Evolutionary conservation across 345 rosid species (phyloP), one percentile per base, ranked within the genome.

Genomic region (Dipteronia sinensis): DNA sequence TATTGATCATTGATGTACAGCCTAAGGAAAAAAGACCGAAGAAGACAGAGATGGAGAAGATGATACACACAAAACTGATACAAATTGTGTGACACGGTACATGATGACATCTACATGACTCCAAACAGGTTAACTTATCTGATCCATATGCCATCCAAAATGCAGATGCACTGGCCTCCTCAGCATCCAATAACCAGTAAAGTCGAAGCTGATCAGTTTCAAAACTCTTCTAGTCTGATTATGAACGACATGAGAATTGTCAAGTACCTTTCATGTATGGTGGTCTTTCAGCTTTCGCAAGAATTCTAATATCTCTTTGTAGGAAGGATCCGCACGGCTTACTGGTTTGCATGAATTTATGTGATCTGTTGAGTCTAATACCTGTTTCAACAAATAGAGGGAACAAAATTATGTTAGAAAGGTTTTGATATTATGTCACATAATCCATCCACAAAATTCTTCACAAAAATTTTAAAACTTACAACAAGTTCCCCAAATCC

Each of bases 401-500:
- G 7, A 44, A 74, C 29, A 64, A 22, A 20, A 49, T 46, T 63
- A 61, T 40, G 34, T 23, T 8, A 27, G 49, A 64, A 62, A 25
- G 1, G n/a, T 31, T 69, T 11, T 40, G 4, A 64, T 11, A 22
- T 31, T 31, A 31, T 31, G 38, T 31, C 38, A 31, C 38, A 31
- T 31, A 31, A 31, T 31, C 27, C 61, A 73, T 62, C 23, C 42
- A 12, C 76, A 12, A 73, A 10, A 31, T 47, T 62, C 11, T 40
- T 22, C 53, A 20, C 25, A 42, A 29, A 62, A 73, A 13, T 17
- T 31, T 38, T 8, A 38, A 2, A 29, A 88, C 99, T 87, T 86
- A 96, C 98, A 74, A 96, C 90, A 76, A 94, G 88, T 78, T 96
- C 97, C 78, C 99, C 99, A 84, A 88, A 96, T 85, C 99, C 97